These are phyloP conservation scores for Trichoderma guizhouense DNA, from an alignment of 2,329 filamentous ascomycete genomes.

Conservation along the genomic window DNA sequence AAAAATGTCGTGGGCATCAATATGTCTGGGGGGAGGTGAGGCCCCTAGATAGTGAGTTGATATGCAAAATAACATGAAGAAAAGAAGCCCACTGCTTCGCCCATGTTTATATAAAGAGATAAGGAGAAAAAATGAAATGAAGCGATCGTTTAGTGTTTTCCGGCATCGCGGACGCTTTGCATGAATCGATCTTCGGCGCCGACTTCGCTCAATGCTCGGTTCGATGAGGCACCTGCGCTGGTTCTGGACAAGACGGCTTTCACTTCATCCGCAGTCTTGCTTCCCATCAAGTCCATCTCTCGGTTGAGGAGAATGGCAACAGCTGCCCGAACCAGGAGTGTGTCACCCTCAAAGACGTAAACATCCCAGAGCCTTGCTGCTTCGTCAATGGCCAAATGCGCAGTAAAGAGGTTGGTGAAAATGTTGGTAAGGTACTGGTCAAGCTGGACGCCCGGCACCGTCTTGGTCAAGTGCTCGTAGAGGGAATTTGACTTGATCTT, in stretches of 20 bases:
- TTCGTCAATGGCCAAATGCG: slow-evolving; percentile 62
- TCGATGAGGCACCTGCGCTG: slow-evolving; percentile 30
- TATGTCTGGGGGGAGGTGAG: neutral
- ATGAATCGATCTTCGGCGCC: slow-evolving; percentile 48
- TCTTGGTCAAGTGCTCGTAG: slow-evolving; percentile 59
- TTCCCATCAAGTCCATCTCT: slow-evolving; percentile 50
- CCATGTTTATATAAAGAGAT: neutral
- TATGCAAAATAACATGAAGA: slow-evolving; percentile 1
- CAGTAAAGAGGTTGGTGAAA: slow-evolving; percentile 64
- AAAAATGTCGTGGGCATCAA: slow-evolving; percentile 14
- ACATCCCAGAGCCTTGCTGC: slow-evolving; percentile 76
- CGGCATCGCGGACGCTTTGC: slow-evolving; percentile 34
- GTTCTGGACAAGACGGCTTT: slow-evolving; percentile 35
- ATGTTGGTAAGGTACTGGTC: slow-evolving; percentile 57
- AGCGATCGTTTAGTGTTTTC: slow-evolving; percentile 28
- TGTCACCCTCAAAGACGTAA: slow-evolving; percentile 78
- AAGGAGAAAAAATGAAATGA: neutral
- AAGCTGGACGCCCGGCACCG: slow-evolving; percentile 43
- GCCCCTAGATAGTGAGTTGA: slow-evolving; percentile 2
- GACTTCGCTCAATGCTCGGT: slow-evolving; percentile 37
- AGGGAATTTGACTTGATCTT: slow-evolving; percentile 61
- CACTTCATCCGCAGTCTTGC: slow-evolving; percentile 45
- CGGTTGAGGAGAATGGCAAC: slow-evolving; percentile 61
- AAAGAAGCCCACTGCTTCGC: neutral
- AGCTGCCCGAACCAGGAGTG: slow-evolving; percentile 65